Conservation (phyloP, 2,329 filamentous ascomycete genomes). For the Orbilia oligospora region DNA sequence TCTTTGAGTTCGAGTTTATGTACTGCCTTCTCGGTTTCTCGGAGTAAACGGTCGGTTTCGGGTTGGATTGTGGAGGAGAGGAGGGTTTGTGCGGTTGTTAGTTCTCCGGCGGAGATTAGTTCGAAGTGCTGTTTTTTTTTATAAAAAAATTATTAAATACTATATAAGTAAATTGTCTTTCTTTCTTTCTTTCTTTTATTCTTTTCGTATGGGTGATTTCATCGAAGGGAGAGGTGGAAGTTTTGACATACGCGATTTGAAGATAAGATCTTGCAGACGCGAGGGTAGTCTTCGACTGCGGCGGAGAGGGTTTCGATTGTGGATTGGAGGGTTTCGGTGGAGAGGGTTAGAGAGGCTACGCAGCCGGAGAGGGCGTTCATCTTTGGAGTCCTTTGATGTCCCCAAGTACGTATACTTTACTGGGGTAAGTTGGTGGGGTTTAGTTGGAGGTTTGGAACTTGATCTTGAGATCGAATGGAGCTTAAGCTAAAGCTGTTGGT, state of each 20-base stretch:
- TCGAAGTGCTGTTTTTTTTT: constrained; percentile 81
- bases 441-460: not conserved
- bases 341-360: constrained; percentile 74
- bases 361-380: constrained; percentile 68
- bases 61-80: constrained; percentile 92
- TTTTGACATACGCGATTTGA: constrained; percentile 71
- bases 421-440: not conserved
- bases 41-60: constrained; percentile 82
- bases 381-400: constrained; percentile 1
- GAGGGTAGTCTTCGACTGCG: constrained; percentile 71
- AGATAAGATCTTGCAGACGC: constrained; percentile 73
- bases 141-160: not conserved
- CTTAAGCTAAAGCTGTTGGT: not conserved
- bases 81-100: constrained; percentile 84
- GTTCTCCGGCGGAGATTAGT: constrained; percentile 85
- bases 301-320: constrained; percentile 72
- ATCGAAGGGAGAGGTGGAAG: too few species aligned
- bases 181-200: too few species aligned
- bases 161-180: not conserved
- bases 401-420: too few species aligned
- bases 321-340: constrained; percentile 75
- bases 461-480: constrained; percentile 7
- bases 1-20: constrained; percentile 87
- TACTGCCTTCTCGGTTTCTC: constrained; percentile 84
- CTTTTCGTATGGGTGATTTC: too few species aligned